phyloP scores from a whole-genome alignment of 139 green algal genomes.

The Closterium sp. region DNA sequence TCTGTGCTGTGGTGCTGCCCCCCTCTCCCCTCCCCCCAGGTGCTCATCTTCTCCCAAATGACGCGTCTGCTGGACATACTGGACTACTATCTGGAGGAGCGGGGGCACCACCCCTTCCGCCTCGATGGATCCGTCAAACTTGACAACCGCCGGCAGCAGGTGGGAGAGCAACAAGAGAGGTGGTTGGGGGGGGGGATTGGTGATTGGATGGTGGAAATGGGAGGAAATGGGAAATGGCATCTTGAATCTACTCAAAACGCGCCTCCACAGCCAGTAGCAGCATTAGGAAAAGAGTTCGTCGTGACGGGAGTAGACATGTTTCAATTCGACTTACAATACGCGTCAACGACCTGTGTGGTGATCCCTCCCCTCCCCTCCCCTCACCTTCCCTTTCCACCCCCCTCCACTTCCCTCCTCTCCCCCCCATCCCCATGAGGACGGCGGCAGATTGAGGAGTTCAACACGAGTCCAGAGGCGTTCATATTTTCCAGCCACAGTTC shows the following conservation, averaged over 20 bases:
- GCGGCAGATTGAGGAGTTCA: conserved; percentile 73
- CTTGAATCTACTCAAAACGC: too few relatives aligned
- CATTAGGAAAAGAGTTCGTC: too few relatives aligned
- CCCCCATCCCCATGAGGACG: not conserved
- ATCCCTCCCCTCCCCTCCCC: too few relatives aligned
- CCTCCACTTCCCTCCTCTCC: too few relatives aligned
- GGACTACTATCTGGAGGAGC: conserved; percentile 82
- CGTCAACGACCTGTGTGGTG: too few relatives aligned
- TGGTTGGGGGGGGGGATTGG: not conserved
- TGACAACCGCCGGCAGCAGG: conserved; percentile 69
- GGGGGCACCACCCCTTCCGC: conserved; percentile 71
- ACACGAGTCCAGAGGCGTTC: conserved; percentile 70
- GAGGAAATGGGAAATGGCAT: too few relatives aligned
- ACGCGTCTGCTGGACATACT: conserved; percentile 97
- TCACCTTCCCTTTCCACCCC: too few relatives aligned
- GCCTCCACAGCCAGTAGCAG: too few relatives aligned
- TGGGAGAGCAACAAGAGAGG: not conserved
- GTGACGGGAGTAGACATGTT: too few relatives aligned
- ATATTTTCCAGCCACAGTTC: too few relatives aligned
- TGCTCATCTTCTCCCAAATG: conserved; percentile 98
- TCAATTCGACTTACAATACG: too few relatives aligned
- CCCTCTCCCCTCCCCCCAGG: conserved; percentile 10
- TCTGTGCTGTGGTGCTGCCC: too few relatives aligned
- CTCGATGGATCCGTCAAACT: conserved; percentile 85
- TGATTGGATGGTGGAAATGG: not conserved